Conservation (phyloP, 441 rosid species). For the Rhodomyrtus psidioides region DNA sequence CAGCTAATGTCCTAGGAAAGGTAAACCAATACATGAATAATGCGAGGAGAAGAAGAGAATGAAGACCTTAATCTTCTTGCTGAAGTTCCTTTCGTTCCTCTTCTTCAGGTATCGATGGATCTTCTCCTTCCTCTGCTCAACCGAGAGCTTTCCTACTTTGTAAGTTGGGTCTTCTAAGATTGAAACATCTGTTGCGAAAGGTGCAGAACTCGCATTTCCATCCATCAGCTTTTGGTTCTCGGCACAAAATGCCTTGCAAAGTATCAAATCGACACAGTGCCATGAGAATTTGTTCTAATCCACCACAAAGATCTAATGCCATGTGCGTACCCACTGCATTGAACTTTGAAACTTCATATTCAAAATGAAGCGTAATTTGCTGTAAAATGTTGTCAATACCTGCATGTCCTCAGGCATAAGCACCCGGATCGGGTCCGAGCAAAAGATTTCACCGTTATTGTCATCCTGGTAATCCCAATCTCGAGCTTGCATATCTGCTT, state of each 20-base stretch:
- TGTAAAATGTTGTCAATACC: slow-evolving; percentile 20
- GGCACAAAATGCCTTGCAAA: slow-evolving; percentile 33
- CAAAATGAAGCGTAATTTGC: not conserved
- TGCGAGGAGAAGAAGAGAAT: not conserved
- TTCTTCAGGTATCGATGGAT: slow-evolving; percentile 94
- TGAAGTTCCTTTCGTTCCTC: slow-evolving; percentile 86
- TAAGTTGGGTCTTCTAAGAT: slow-evolving; percentile 64
- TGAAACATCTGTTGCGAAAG: slow-evolving; percentile 59
- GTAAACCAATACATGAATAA: not conserved
- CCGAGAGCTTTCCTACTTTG: slow-evolving; percentile 68
- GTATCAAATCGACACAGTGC: not conserved
- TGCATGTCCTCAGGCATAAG: slow-evolving; percentile 52
- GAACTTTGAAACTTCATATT: not conserved
- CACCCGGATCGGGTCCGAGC: slow-evolving; percentile 31
- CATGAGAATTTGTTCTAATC: not conserved
- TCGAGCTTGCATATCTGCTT: slow-evolving; percentile 40
- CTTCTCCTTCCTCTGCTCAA: slow-evolving; percentile 88
- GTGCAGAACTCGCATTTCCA: slow-evolving; percentile 29
- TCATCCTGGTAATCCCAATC: slow-evolving; percentile 63
- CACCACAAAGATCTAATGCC: not conserved
- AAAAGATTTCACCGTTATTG: slow-evolving; percentile 45
- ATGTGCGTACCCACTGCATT: not conserved
- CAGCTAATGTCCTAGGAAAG: not conserved
- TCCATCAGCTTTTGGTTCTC: slow-evolving; percentile 41
- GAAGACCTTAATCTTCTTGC: slow-evolving; percentile 92